Percentiles rank a stretch among this genome's conserved stretches.
These are phyloP conservation scores for Trichoderma sp. DNA, from an alignment of 2,329 filamentous ascomycete genomes.

Conservation along the genomic window DNA sequence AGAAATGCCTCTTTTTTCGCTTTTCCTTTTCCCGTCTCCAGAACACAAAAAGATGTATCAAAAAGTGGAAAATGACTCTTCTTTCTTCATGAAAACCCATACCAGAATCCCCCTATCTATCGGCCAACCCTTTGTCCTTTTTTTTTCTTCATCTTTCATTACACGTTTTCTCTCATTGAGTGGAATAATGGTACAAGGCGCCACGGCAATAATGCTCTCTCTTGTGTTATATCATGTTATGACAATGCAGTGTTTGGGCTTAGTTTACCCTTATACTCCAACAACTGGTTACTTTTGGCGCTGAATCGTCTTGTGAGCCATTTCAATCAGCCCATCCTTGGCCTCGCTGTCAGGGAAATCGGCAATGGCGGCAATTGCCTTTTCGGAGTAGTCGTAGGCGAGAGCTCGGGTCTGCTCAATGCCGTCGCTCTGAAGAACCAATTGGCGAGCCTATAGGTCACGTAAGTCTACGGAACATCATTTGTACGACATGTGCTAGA, in stretches of 20 bases:
- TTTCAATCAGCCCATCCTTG: slow-evolving; percentile 87
- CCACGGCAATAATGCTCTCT: background rate
- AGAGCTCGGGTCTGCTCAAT: slow-evolving; percentile 90
- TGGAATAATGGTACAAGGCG: slow-evolving; percentile 26
- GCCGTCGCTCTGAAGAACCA: slow-evolving; percentile 82
- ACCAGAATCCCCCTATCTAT: background rate
- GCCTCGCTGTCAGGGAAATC: slow-evolving; percentile 92
- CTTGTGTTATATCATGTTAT: background rate
- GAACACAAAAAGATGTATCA: background rate
- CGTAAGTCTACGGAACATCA: background rate
- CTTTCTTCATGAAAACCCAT: background rate
- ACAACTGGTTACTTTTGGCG: slow-evolving; percentile 71
- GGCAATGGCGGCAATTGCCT: slow-evolving; percentile 82
- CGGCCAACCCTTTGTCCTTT: background rate
- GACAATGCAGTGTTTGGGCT: background rate
- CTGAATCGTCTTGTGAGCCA: slow-evolving; percentile 90
- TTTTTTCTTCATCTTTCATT: background rate
- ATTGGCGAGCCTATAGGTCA: slow-evolving; percentile 74
- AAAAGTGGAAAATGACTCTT: background rate
- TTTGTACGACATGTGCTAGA: background rate
- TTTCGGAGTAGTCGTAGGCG: slow-evolving; percentile 87
- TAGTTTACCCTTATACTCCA: background rate
- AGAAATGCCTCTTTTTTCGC: background rate
- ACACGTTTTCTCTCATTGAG: slow-evolving; percentile 1
- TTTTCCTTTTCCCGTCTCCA: background rate